These are phyloP conservation scores for Colletotrichum caudatum DNA, from an alignment of 2,329 filamentous ascomycete species.

Conservation along the genomic window DNA sequence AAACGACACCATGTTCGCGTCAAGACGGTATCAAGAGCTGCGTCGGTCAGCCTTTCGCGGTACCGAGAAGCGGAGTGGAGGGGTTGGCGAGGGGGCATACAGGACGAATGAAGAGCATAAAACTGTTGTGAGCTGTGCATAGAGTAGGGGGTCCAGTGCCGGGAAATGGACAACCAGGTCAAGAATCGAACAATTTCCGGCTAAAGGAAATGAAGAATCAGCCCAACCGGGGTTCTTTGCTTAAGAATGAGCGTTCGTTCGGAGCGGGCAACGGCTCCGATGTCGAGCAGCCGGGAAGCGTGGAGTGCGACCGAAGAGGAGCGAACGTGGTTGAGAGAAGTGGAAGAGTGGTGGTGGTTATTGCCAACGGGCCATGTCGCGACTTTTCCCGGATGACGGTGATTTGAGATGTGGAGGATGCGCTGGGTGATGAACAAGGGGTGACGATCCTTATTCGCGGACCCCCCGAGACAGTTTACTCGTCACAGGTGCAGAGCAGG, in stretches of 20 bases:
- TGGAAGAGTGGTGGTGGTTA: constrained; percentile 33
- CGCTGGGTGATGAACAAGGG: constrained; percentile 36
- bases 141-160: constrained; percentile 17
- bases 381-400: constrained; percentile 33
- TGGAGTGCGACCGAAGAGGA: constrained; percentile 31
- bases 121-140: constrained; percentile 32
- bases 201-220: constrained; percentile 18
- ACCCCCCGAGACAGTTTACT: constrained; percentile 36
- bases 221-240: background rate
- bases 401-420: constrained; percentile 29
- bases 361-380: constrained; percentile 40
- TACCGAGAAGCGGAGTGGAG: constrained; percentile 7
- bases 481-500: constrained; percentile 37
- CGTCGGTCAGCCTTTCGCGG: constrained; percentile 12
- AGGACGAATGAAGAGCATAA: constrained; percentile 28
- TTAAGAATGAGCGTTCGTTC: constrained; percentile 9
- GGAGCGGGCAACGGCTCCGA: constrained; percentile 31
- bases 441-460: constrained; percentile 41
- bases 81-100: constrained; percentile 37
- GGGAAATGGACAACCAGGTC: constrained; percentile 20
- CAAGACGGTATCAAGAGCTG: constrained; percentile 31
- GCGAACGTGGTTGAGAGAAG: constrained; percentile 23
- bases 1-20: constrained; percentile 66
- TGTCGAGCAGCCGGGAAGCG: constrained; percentile 17
- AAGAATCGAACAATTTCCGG: constrained; percentile 8